These are phyloP conservation scores for Mycena filopes DNA, from an alignment of 768 basidiomycete genomes.

Conservation along the genomic window DNA sequence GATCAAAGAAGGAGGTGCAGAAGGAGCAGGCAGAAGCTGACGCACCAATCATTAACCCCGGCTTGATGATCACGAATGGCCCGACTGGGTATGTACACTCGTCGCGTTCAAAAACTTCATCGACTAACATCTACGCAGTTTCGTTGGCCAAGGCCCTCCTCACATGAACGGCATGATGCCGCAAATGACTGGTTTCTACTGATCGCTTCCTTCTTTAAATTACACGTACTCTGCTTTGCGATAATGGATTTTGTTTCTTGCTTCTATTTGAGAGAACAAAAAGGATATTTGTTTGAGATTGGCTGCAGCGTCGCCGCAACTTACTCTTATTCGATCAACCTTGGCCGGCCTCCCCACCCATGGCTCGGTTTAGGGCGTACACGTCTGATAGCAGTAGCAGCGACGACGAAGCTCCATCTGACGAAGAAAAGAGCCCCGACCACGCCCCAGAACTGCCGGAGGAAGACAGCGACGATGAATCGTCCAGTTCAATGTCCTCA, in stretches of 20 bases:
- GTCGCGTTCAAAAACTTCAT: slow-evolving; percentile 12
- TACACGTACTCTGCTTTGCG: slow-evolving; percentile 23
- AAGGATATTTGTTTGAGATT: slow-evolving; percentile 12
- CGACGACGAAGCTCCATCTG: slow-evolving; percentile 49
- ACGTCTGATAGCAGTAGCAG: slow-evolving; percentile 62
- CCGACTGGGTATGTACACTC: slow-evolving; percentile 63
- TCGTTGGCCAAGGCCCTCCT: slow-evolving; percentile 68
- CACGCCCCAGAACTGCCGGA: slow-evolving; percentile 39
- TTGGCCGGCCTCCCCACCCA: slow-evolving; percentile 38
- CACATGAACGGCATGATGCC: slow-evolving; percentile 78
- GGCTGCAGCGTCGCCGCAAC: slow-evolving; percentile 1
- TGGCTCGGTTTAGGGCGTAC: slow-evolving; percentile 78
- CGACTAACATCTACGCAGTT: slow-evolving; percentile 49
- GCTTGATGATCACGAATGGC: slow-evolving; percentile 75
- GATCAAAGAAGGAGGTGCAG: slow-evolving; percentile 84
- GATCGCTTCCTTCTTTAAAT: slow-evolving; percentile 18
- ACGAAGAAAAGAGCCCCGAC: slow-evolving; percentile 45
- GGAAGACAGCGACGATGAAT: slow-evolving; percentile 49
- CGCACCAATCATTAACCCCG: slow-evolving; percentile 89
- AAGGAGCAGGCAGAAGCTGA: slow-evolving; percentile 93
- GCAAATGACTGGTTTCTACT: slow-evolving; percentile 32
- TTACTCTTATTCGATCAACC: not conserved
- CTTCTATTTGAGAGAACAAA: not conserved
- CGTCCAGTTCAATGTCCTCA: slow-evolving; percentile 47
- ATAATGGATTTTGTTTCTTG: slow-evolving; percentile 27